Conservation (phyloP, 2,329 filamentous ascomycete species). For the Stemphylium beticola region DNA sequence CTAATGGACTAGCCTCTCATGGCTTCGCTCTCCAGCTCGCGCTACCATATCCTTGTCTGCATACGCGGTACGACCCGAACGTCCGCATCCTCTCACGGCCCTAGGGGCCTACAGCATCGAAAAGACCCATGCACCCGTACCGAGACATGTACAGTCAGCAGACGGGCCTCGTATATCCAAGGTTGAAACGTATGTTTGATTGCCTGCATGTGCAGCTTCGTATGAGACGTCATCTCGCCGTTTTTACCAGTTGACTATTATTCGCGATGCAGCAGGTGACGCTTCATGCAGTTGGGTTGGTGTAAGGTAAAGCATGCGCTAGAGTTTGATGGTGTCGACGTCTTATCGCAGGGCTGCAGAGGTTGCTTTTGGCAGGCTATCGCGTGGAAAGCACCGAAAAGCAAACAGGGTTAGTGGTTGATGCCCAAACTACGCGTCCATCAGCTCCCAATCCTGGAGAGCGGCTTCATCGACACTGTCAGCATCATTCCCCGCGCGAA, state of each 20-base stretch:
- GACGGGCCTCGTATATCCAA: not conserved
- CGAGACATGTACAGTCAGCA: not conserved
- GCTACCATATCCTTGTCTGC: not conserved
- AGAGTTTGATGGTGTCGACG: not conserved
- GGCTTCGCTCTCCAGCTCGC: not conserved
- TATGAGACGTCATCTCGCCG: not conserved
- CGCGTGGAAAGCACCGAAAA: not conserved
- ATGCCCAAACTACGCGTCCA: not conserved
- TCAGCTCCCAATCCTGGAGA: not conserved
- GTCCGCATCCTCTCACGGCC: not conserved
- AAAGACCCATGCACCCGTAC: not conserved
- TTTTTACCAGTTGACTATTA: not conserved
- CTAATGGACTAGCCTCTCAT: not conserved
- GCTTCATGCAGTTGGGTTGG: not conserved
- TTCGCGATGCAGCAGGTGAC: not conserved
- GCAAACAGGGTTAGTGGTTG: not conserved
- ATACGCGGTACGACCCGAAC: slow-evolving; percentile 4
- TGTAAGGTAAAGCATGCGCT: not conserved
- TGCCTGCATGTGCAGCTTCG: not conserved
- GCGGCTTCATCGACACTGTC: not conserved
- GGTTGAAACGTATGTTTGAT: not conserved
- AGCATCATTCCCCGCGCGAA: not conserved
- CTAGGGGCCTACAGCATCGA: not conserved
- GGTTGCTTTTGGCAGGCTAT: not conserved
- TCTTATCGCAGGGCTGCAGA: not conserved